Evolutionary conservation across 805 yeast genomes (phyloP), one percentile per base, ranked within the genome.

Genomic region (Ogataea pini): DNA sequence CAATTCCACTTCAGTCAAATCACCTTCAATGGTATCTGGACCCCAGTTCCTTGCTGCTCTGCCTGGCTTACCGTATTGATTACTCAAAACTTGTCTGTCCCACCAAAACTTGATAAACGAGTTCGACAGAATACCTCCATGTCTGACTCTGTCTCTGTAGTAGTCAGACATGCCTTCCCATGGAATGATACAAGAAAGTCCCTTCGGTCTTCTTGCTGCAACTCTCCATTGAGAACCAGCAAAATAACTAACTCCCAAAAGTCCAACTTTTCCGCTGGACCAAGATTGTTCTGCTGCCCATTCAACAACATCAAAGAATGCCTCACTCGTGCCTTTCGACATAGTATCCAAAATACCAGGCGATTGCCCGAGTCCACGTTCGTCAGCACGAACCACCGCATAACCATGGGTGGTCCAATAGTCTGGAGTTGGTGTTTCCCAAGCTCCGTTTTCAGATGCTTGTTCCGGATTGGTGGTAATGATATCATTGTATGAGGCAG

Each of bases 151-250:
- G 28, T 46, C 49, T 40, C 49, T 41, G 40, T 46, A 46, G 24
- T 46, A 46, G 16, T 46, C 49, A 18, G 49, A 46, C 49, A 46
- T 46, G 14, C 49, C 49, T 27, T 46, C 49, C 49, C 49, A 46
- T 10, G 49, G 49, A 19, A 46, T 46, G 10, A 46, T 46, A 36
- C 49, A 46, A 10, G 36, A 25, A 14, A 46, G 38, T 4, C 49
- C 49, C 18, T 46, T 46, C 5, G 49, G 49, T 41, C 46, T 46
- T 39, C 49, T 46, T 2, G 49, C 49, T 2, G 49, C 49, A 17
- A 46, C 49, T 36, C 49, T 33, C 49, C 49, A 46, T 41, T 46
- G 49, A 34, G 49, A 41, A 6, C 49, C 49, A 17, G 45, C 49
- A 41, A 46, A 46, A 18, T 46, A 46, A 16, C 49, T 46, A 37